phyloP scores from a whole-genome alignment of 176 grass and related monocot genomes.

The Hsuehochloa calcarea region DNA sequence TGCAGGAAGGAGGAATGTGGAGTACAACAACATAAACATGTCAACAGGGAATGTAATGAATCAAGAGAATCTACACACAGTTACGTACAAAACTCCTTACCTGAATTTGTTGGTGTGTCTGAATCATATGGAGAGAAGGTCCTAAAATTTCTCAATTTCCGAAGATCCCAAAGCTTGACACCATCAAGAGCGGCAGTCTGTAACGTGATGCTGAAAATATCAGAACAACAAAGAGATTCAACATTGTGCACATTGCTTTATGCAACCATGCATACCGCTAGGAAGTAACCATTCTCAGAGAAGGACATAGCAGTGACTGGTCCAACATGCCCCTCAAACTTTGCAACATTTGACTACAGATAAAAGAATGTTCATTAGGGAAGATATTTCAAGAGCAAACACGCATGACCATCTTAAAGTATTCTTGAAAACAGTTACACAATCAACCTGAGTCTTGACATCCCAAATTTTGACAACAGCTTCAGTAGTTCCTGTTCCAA shows the following conservation, averaged over 20 bases:
- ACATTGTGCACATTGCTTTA: background rate
- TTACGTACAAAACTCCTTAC: conserved; percentile 39
- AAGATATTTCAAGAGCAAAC: conserved; percentile 13
- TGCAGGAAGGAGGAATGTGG: background rate
- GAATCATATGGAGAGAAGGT: conserved; percentile 90
- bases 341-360: conserved; percentile 80
- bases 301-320: conserved; percentile 94
- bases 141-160: conserved; percentile 97
- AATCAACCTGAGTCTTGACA: conserved; percentile 88
- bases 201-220: conserved; percentile 14
- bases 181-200: conserved; percentile 97
- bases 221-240: conserved; percentile 26
- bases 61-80: background rate
- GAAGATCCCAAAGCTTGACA: conserved; percentile 99
- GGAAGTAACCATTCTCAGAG: conserved; percentile 99
- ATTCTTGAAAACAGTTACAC: conserved; percentile 3
- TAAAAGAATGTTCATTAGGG: conserved; percentile 38
- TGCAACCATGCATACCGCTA: conserved; percentile 67
- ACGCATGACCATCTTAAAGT: conserved; percentile 17
- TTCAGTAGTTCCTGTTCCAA: conserved; percentile 89
- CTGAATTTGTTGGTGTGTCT: conserved; percentile 84
- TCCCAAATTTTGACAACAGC: conserved; percentile 97
- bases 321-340: conserved; percentile 88
- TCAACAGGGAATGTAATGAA: background rate
- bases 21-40: background rate